A percentile compares a stretch with the other conserved stretches of the same genome.
Evolutionary conservation across 345 rosid species (phyloP).

Genomic region (Eucalyptus coolabah): DNA sequence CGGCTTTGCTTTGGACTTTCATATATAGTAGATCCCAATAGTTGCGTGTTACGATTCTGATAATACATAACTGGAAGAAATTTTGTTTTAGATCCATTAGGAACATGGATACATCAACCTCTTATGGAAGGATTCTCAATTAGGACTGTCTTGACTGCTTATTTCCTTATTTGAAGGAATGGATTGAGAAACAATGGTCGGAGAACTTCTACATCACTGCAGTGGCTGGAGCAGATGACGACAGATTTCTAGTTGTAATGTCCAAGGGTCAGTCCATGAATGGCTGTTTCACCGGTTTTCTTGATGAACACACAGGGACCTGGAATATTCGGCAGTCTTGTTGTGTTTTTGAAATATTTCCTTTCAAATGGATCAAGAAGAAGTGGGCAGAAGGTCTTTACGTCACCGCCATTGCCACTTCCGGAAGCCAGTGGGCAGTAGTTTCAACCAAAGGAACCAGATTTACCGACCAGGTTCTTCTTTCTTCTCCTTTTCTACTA

Average conservation of each 20-base stretch:
- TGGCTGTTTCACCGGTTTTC: not conserved
- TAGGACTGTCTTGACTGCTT: not conserved
- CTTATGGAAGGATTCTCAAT: not conserved
- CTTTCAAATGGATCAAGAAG: constrained; percentile 12
- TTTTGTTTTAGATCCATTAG: not conserved
- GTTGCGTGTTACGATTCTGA: not conserved
- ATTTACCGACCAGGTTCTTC: not conserved
- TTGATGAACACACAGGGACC: not conserved
- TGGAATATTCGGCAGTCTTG: constrained; percentile 4
- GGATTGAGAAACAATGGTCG: constrained; percentile 96
- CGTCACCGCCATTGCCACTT: constrained; percentile 7
- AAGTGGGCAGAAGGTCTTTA: constrained; percentile 10
- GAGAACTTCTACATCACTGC: constrained; percentile 81
- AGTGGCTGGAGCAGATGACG: constrained; percentile 76
- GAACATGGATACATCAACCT: not conserved
- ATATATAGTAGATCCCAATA: not conserved
- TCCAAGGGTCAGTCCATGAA: constrained; percentile 44
- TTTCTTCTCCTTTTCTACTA: not conserved
- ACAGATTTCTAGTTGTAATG: constrained; percentile 87
- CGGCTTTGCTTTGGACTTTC: not conserved
- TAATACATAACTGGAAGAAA: not conserved
- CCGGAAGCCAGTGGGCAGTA: not conserved
- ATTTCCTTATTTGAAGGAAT: constrained; percentile 34
- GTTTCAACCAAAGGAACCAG: not conserved
- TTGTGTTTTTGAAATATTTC: not conserved